Conservation (phyloP, 345 rosid genomes). For the Xanthoceras sorbifolium region DNA sequence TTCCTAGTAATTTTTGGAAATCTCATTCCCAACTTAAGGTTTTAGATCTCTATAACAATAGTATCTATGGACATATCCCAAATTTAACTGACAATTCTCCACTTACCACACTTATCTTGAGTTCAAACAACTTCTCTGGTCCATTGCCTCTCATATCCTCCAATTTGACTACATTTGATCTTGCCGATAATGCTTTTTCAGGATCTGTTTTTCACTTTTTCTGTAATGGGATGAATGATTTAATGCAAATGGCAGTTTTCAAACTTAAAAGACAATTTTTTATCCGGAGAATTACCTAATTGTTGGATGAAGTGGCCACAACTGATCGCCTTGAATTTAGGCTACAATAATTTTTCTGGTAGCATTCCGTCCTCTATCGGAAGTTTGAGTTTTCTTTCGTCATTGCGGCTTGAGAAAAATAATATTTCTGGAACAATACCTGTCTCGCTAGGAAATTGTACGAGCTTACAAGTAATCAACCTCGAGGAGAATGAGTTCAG, state of each 20-base stretch:
- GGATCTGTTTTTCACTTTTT: conserved; percentile 7
- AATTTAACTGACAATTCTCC: too few species aligned
- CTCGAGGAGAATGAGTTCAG: too few species aligned
- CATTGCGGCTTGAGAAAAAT: neutral
- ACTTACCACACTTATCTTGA: neutral
- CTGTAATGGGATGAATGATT: conserved; percentile 21
- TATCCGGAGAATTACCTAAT: conserved; percentile 34
- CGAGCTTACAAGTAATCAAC: too few species aligned
- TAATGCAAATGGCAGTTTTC: conserved; percentile 24
- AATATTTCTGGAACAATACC: neutral
- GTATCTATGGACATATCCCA: too few species aligned
- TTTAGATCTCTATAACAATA: too few species aligned
- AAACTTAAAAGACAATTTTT: conserved; percentile 41
- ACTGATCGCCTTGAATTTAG: conserved; percentile 7
- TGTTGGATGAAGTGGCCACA: too few species aligned
- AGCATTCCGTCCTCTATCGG: neutral
- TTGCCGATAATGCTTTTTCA: conserved; percentile 22
- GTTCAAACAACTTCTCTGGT: conserved; percentile 21
- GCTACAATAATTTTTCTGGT: conserved; percentile 5
- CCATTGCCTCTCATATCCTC: too few species aligned
- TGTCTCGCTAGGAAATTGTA: too few species aligned
- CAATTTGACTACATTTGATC: neutral
- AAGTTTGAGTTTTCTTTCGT: neutral
- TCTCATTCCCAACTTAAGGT: too few species aligned
- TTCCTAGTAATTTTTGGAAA: too few species aligned